Evolutionary conservation across 176 grass and related monocot species (phyloP).

Genomic region (Rhynchospora breviuscula): DNA sequence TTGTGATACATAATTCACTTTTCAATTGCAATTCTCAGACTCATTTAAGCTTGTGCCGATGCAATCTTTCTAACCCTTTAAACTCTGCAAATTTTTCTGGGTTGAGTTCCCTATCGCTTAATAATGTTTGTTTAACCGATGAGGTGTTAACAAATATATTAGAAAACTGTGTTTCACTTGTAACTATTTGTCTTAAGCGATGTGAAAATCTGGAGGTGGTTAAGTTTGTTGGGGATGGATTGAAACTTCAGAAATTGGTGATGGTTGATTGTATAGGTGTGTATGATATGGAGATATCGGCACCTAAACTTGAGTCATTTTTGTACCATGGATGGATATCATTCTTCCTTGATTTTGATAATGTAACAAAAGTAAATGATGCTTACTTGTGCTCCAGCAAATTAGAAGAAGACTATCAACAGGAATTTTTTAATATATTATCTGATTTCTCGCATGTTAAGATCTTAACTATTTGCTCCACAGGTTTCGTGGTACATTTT

Average conservation of each 20-base stretch:
- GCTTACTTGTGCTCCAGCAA: constrained; percentile 20
- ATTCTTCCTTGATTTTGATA: background rate
- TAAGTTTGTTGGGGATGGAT: too few relatives aligned
- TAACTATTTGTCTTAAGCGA: constrained; percentile 33
- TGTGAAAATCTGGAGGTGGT: constrained; percentile 11
- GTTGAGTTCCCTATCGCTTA: constrained; percentile 30
- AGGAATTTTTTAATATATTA: constrained; percentile 7
- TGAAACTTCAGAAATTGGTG: too few relatives aligned
- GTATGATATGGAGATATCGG: too few relatives aligned
- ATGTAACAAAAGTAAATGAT: constrained; percentile 23
- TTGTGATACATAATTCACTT: constrained; percentile 20
- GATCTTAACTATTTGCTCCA: constrained; percentile 29
- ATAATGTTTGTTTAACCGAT: constrained; percentile 22
- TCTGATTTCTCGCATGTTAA: constrained; percentile 20
- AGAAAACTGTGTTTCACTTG: constrained; percentile 1
- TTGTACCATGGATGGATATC: constrained; percentile 15
- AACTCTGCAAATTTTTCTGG: background rate
- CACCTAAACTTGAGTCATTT: background rate
- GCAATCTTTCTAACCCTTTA: constrained; percentile 14
- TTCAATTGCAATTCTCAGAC: constrained; percentile 22
- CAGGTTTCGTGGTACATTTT: constrained; percentile 23
- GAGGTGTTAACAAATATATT: background rate
- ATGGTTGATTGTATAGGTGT: too few relatives aligned
- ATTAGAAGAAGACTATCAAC: background rate
- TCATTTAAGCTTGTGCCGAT: constrained; percentile 24